Evolutionary conservation across 257 asterid species (phyloP).

Genomic region (Dorcoceras hygrometricum): DNA sequence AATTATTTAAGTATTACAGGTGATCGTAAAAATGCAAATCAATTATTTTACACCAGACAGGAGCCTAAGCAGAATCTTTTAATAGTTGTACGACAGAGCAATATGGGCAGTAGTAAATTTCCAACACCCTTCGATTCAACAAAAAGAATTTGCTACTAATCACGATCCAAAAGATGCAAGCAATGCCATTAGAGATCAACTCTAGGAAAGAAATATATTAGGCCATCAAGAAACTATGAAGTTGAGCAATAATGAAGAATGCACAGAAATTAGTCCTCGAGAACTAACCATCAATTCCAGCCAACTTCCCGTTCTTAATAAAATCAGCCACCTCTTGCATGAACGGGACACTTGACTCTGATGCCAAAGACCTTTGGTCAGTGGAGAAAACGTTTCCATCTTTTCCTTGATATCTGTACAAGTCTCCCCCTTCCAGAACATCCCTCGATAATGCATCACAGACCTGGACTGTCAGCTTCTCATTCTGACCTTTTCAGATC

Average conservation of each 20-base stretch:
- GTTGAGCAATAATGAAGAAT: not conserved
- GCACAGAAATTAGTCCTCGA: not conserved
- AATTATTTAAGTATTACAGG: no score
- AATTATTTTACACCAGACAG: not conserved
- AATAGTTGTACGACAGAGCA: not conserved
- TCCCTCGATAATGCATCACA: conserved; percentile 36
- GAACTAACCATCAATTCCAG: conserved; percentile 51
- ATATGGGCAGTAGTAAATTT: not conserved
- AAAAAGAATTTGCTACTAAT: not conserved
- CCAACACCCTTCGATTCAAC: not conserved
- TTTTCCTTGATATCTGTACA: conserved; percentile 16
- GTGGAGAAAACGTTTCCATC: conserved; percentile 25
- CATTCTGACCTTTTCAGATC: conserved; percentile 63
- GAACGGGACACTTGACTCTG: conserved; percentile 29
- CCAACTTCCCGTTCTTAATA: conserved; percentile 70
- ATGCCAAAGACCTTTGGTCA: conserved; percentile 14
- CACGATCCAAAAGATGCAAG: not conserved
- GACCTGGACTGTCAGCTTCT: conserved; percentile 31
- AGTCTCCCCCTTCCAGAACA: conserved; percentile 17
- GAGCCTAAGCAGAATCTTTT: not conserved
- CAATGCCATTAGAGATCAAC: not conserved
- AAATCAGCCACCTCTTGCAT: conserved; percentile 57
- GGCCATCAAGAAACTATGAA: not conserved
- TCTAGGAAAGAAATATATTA: not conserved
- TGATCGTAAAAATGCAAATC: not conserved